A percentile compares a stretch with the other conserved stretches of the same genome.
These are phyloP conservation scores for Cinchona pubescens DNA, from an alignment of 257 asterid genomes.

Conservation along the genomic window DNA sequence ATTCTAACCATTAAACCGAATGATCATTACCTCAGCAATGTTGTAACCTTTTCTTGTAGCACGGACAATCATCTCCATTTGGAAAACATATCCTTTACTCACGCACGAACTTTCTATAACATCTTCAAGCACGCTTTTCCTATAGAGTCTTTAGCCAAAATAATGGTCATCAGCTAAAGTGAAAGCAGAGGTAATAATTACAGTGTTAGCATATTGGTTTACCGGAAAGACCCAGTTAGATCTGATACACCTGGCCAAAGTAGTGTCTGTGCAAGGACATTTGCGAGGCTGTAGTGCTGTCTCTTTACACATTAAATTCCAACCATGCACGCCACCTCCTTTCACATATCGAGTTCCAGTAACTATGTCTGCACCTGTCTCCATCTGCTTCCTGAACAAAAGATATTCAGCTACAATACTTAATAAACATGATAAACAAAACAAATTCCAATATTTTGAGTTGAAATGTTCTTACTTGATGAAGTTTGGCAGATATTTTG, in stretches of 20 bases:
- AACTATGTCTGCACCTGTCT: conserved; percentile 88
- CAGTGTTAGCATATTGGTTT: conserved; percentile 16
- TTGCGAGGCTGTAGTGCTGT: no score
- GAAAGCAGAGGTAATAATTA: conserved; percentile 8
- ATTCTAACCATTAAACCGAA: not conserved
- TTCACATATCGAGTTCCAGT: conserved; percentile 94
- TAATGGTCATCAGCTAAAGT: conserved; percentile 6
- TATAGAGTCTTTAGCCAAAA: conserved; percentile 56
- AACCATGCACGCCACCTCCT: conserved; percentile 96
- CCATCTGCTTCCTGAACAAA: conserved; percentile 74
- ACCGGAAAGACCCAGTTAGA: conserved; percentile 98
- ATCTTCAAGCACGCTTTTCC: conserved; percentile 86
- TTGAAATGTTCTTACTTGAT: conserved; percentile 63
- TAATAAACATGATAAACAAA: not conserved
- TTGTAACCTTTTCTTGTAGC: conserved; percentile 87
- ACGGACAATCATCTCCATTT: conserved; percentile 98
- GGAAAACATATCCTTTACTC: conserved; percentile 96
- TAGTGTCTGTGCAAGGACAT: conserved; percentile 92
- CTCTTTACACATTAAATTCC: conserved; percentile 95
- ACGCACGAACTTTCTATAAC: conserved; percentile 90
- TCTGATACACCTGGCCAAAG: conserved; percentile 99
- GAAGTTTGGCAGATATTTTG: conserved; percentile 87
- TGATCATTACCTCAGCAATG: conserved; percentile 74
- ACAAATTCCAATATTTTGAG: conserved; percentile 11
- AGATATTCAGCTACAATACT: conserved; percentile 18